Evolutionary conservation across 2,329 filamentous ascomycete species (phyloP), one percentile per base, ranked within the genome.

Genomic region (Claviceps sp.): DNA sequence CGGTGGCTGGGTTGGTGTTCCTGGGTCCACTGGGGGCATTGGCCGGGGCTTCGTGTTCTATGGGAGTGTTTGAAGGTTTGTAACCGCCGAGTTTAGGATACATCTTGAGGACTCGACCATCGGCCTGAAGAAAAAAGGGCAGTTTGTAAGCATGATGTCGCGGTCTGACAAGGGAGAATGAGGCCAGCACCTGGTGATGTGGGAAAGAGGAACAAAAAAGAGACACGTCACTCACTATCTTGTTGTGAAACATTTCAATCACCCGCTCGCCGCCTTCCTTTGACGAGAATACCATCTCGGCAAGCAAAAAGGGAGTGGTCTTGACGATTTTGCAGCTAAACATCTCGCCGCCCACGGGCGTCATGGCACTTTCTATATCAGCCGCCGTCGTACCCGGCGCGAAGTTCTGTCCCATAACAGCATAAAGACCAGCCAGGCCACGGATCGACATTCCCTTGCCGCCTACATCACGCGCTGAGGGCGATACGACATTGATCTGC

Each of bases 331-430:
- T 77, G 69, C 86, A 91, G 60, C 77, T 79, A 24, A 77, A 62
- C 60, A 88, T 76, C 55, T 82, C 73, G 34, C 84, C 85, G 41
- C 84, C 85, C n/a, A 86, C 71, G 0, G 81, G 81, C n/a, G 76
- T 78, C 80, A 93, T 82, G 52, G 87, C 87, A 59, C 83, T 86
- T 71, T 89, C 85, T 54, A 93, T 88, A 62, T 93, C 87, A 34
- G 84, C 85, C 1, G 84, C 84, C 6, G 87, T 89, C 0, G 87
- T 93, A 40, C 87, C 87, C 2, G 80, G 80, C 13, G 86, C 87
- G 63, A 93, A 88, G 71, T 93, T 93, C 66, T 86, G 84, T 2
- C 84, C 86, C 63, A 88, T 77, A 24, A 93, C 78, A 18, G 79
- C 77, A 59, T 79, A 87, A 1, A 85, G 85, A 0, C 85, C 84